phyloP scores from a whole-genome alignment of 78 protist species.

The Dictyostelium intermedium region DNA sequence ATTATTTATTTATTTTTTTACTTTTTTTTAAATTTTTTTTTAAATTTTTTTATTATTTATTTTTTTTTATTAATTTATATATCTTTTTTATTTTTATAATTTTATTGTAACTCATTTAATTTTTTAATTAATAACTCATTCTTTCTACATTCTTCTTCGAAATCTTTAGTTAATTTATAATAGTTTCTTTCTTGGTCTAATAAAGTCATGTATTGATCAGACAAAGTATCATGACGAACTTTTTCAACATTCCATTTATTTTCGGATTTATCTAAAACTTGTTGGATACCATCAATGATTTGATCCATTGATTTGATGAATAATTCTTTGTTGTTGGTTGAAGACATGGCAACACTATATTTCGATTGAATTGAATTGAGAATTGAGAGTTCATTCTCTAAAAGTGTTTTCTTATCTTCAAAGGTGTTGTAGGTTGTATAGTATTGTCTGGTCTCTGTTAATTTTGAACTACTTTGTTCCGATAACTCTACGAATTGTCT shows the following conservation, averaged over 20 bases:
- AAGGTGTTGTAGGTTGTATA: slow-evolving; percentile 89
- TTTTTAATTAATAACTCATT: slow-evolving; percentile 38
- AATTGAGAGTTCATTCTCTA: slow-evolving; percentile 82
- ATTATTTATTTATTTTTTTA: not conserved
- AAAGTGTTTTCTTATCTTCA: slow-evolving; percentile 52
- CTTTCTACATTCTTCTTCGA: slow-evolving; percentile 82
- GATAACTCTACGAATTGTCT: slow-evolving; percentile 93
- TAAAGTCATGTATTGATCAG: slow-evolving; percentile 42
- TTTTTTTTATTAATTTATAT: not conserved
- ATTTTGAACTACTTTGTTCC: slow-evolving; percentile 88
- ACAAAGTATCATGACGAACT: not conserved
- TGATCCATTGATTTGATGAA: slow-evolving; percentile 71
- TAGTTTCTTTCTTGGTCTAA: slow-evolving; percentile 89
- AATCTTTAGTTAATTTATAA: slow-evolving; percentile 83
- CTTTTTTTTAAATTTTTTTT: not conserved
- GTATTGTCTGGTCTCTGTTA: slow-evolving; percentile 91
- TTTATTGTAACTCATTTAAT: slow-evolving; percentile 30
- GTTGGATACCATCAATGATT: slow-evolving; percentile 43
- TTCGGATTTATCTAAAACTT: slow-evolving; percentile 38
- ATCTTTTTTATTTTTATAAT: not conserved
- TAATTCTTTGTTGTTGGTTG: slow-evolving; percentile 12
- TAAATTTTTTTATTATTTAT: not conserved
- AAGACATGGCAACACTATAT: slow-evolving; percentile 9
- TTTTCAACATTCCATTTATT: slow-evolving; percentile 43
- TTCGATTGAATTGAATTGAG: slow-evolving; percentile 55